Percentiles rank a stretch among this genome's conserved stretches.
phyloP scores from a whole-genome alignment of 768 basidiomycete genomes.

The Psilocybe tampanensis region DNA sequence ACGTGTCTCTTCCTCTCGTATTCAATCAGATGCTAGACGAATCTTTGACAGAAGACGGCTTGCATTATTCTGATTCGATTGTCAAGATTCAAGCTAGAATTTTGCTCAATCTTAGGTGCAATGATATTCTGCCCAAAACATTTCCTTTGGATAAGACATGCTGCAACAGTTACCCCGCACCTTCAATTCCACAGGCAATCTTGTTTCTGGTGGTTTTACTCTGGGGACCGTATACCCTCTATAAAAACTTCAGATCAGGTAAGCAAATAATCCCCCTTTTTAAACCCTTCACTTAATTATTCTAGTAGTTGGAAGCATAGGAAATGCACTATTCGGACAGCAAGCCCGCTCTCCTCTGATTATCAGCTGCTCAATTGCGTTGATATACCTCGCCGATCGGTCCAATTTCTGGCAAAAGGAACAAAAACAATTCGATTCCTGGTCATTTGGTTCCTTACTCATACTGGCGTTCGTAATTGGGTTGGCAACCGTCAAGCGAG shows the following conservation, averaged over 20 bases:
- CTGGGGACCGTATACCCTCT: conserved; percentile 53
- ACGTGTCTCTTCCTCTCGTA: conserved; percentile 65
- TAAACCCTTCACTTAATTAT: neutral
- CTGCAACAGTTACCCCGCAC: conserved; percentile 76
- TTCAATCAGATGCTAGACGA: conserved; percentile 82
- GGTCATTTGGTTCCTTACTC: conserved; percentile 65
- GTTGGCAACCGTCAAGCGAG: conserved; percentile 62
- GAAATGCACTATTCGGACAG: conserved; percentile 2
- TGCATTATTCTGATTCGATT: conserved; percentile 73
- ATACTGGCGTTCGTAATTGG: conserved; percentile 59
- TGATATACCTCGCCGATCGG: conserved; percentile 83
- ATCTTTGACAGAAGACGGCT: conserved; percentile 78
- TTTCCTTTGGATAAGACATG: conserved; percentile 78
- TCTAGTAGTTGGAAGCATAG: conserved; percentile 10
- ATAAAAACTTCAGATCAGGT: conserved; percentile 26
- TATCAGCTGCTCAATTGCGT: conserved; percentile 65
- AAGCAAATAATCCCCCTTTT: conserved; percentile 4
- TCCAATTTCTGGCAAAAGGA: conserved; percentile 88
- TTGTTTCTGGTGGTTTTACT: conserved; percentile 49
- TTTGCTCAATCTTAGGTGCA: conserved; percentile 81
- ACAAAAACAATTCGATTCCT: conserved; percentile 78
- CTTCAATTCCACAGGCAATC: conserved; percentile 56
- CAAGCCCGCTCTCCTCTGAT: conserved; percentile 47
- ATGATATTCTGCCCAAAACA: conserved; percentile 61
- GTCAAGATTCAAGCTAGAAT: conserved; percentile 74